A percentile compares a stretch with the other conserved stretches of the same genome.
These are phyloP conservation scores for Sporothrix protearum DNA, from an alignment of 2,329 filamentous ascomycete genomes.

Conservation along the genomic window DNA sequence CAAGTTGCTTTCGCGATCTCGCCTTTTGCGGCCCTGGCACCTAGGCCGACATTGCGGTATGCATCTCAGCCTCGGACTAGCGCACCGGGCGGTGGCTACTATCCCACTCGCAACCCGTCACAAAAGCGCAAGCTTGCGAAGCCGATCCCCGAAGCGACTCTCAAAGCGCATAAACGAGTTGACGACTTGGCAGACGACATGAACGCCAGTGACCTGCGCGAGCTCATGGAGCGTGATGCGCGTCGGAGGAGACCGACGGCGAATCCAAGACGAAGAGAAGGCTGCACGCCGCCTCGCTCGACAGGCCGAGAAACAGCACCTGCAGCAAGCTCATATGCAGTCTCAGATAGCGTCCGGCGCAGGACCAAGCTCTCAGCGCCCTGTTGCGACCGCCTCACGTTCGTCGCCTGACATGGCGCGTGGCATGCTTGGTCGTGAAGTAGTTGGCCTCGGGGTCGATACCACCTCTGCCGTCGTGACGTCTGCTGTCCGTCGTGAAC, in stretches of 20 bases:
- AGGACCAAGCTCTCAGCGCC: not conserved
- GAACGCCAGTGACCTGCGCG: slow-evolving; percentile 76
- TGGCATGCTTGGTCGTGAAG: slow-evolving; percentile 58
- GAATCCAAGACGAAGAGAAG: slow-evolving; percentile 62
- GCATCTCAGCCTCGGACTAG: slow-evolving; percentile 61
- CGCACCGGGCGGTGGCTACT: slow-evolving; percentile 43
- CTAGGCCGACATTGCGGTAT: slow-evolving; percentile 77
- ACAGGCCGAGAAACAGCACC: slow-evolving; percentile 42
- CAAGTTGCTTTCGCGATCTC: slow-evolving; percentile 76
- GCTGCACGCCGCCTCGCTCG: slow-evolving; percentile 62
- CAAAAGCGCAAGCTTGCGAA: slow-evolving; percentile 50
- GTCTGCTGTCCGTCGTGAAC: slow-evolving; percentile 51
- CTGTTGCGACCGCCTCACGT: not conserved
- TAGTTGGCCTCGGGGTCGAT: slow-evolving; percentile 53
- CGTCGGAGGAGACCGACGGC: slow-evolving; percentile 74
- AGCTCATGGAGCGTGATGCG: slow-evolving; percentile 85
- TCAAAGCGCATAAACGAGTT: slow-evolving; percentile 60
- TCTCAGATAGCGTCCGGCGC: not conserved
- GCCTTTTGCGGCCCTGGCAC: slow-evolving; percentile 74
- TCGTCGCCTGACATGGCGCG: slow-evolving; percentile 49
- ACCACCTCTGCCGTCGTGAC: slow-evolving; percentile 53
- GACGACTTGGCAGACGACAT: slow-evolving; percentile 78
- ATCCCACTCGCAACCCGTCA: slow-evolving; percentile 48
- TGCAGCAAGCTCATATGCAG: slow-evolving; percentile 40
- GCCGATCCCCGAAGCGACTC: slow-evolving; percentile 58